These are phyloP conservation scores for Fusarium anthophilum DNA, from an alignment of 2,329 filamentous ascomycete genomes.

Conservation along the genomic window DNA sequence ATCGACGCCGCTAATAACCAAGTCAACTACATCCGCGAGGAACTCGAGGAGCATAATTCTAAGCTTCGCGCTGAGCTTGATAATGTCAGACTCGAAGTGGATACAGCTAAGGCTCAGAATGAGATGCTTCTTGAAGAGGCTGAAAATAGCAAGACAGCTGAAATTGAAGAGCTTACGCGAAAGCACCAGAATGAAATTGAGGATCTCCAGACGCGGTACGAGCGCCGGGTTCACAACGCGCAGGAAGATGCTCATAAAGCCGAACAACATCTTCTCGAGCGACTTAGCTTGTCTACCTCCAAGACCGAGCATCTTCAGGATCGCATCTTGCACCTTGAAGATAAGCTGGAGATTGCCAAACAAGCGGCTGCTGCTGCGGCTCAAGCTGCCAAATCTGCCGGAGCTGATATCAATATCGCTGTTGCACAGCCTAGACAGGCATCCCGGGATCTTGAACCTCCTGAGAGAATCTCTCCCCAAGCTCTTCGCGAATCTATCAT, in stretches of 20 bases:
- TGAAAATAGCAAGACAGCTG: constrained; percentile 71
- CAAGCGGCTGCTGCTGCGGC: constrained; percentile 86
- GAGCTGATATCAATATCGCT: constrained; percentile 49
- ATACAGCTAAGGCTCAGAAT: constrained; percentile 81
- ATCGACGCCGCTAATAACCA: constrained; percentile 86
- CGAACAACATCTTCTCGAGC: constrained; percentile 82
- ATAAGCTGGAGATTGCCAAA: constrained; percentile 90
- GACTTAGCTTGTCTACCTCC: constrained; percentile 81
- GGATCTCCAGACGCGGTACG: constrained; percentile 79
- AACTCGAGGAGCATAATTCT: constrained; percentile 81
- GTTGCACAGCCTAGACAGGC: constrained; percentile 35
- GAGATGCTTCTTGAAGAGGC: constrained; percentile 88
- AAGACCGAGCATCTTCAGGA: constrained; percentile 89
- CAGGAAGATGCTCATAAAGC: constrained; percentile 83
- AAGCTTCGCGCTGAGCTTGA: constrained; percentile 80
- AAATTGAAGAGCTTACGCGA: constrained; percentile 59
- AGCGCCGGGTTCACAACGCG: constrained; percentile 75
- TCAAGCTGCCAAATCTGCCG: constrained; percentile 73
- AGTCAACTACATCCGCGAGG: constrained; percentile 82
- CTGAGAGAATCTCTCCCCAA: constrained; percentile 92
- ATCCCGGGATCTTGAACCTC: constrained; percentile 60
- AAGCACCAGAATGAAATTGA: constrained; percentile 76
- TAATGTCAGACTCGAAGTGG: constrained; percentile 78
- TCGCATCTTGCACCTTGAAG: constrained; percentile 83
- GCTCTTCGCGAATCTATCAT: constrained; percentile 95